phyloP scores from a whole-genome alignment of 352 stramenopile species.

The Globisporangium orthogonon region DNA sequence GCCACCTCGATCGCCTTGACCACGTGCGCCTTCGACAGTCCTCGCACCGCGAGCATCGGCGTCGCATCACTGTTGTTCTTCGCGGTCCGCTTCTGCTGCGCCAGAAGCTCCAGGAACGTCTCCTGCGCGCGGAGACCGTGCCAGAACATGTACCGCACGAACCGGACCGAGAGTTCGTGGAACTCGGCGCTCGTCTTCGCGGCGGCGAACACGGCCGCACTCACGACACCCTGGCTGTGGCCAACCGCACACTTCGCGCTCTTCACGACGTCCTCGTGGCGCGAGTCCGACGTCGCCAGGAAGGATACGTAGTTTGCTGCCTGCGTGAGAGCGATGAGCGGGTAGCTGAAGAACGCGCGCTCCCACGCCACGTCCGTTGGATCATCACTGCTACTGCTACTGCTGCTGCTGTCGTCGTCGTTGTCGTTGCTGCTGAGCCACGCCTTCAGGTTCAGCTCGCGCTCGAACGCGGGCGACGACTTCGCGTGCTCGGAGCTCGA shows the following conservation, averaged over 20 bases:
- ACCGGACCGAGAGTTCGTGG: constrained; percentile 26
- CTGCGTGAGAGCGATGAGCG: constrained; percentile 71
- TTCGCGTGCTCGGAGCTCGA: constrained; percentile 33
- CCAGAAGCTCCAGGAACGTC: constrained; percentile 32
- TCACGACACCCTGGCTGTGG: constrained; percentile 79
- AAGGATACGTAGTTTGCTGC: constrained; percentile 73
- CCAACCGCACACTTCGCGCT: constrained; percentile 39
- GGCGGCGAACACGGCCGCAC: constrained; percentile 55
- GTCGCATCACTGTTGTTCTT: constrained; percentile 14
- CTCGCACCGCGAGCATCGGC: constrained; percentile 70
- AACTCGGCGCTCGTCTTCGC: constrained; percentile 52
- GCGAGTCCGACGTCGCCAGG: constrained; percentile 37
- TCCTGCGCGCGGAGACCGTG: constrained; percentile 73
- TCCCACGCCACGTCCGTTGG: constrained; percentile 13
- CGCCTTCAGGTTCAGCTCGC: constrained; percentile 30
- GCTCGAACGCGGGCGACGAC: constrained; percentile 33
- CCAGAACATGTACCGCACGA: constrained; percentile 80
- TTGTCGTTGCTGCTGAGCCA: constrained; percentile 34
- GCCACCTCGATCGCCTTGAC: constrained; percentile 42
- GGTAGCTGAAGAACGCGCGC: constrained; percentile 68
- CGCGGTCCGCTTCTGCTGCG: no score
- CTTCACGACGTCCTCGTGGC: constrained; percentile 52
- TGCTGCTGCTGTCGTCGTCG: background rate
- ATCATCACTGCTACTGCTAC: background rate
- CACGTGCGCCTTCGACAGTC: constrained; percentile 49